Evolutionary conservation across 305 asterid genomes (phyloP).

Genomic region (Fraxinus paxiana): DNA sequence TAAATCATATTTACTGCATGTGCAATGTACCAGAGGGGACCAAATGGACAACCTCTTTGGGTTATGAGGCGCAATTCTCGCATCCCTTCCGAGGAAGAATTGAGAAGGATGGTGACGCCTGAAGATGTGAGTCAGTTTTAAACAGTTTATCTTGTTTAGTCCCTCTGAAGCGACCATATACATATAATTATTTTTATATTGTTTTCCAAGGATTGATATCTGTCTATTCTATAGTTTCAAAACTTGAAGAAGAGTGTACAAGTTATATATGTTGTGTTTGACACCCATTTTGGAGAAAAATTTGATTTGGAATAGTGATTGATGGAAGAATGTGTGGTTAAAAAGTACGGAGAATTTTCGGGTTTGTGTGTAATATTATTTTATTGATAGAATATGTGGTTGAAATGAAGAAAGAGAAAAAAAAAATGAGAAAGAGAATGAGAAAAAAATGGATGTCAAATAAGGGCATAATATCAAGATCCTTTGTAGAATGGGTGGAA

Average conservation of each 20-base stretch:
- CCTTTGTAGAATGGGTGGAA: background rate
- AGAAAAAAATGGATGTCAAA: too few relatives aligned
- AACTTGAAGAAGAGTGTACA: constrained; percentile 2
- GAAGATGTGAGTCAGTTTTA: constrained; percentile 59
- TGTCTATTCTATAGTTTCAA: constrained; percentile 5
- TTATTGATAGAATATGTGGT: too few relatives aligned
- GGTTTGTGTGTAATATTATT: too few relatives aligned
- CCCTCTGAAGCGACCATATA: constrained; percentile 14
- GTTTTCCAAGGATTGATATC: constrained; percentile 10
- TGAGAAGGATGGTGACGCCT: constrained; percentile 96
- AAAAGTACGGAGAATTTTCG: too few relatives aligned
- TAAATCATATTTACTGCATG: constrained; percentile 20
- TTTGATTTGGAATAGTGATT: too few relatives aligned
- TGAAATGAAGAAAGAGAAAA: too few relatives aligned
- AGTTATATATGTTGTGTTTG: background rate
- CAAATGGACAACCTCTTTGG: constrained; percentile 74
- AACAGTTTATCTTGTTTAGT: background rate
- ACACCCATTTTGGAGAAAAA: too few relatives aligned
- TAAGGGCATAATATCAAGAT: background rate
- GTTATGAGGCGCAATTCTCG: constrained; percentile 59
- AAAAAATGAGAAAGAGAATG: too few relatives aligned
- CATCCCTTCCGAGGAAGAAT: constrained; percentile 92
- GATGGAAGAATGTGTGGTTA: too few relatives aligned
- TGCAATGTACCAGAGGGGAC: constrained; percentile 73
- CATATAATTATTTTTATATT: constrained; percentile 9